Conservation (phyloP, 805 yeast species). For the Lipomyces yamanashiensis region DNA sequence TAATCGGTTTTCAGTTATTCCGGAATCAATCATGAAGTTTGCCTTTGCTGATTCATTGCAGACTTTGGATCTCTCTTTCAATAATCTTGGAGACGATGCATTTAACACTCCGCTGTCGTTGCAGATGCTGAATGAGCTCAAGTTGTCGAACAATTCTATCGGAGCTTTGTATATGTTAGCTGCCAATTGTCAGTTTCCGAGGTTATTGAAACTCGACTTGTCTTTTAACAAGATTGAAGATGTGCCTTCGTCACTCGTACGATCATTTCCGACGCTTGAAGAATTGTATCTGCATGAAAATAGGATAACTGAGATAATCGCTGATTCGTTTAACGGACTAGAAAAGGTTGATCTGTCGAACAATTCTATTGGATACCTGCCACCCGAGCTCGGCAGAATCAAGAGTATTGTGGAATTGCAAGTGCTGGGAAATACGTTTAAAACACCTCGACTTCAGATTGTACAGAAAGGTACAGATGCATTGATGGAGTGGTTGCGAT, state of each 20-base stretch:
- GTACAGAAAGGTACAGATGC: constrained; percentile 37
- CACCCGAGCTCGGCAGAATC: constrained; percentile 31
- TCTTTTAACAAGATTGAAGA: constrained; percentile 32
- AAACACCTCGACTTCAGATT: constrained; percentile 31
- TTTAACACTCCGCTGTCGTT: constrained; percentile 22
- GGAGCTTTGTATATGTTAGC: constrained; percentile 14
- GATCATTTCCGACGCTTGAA: constrained; percentile 28
- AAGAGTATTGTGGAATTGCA: constrained; percentile 30
- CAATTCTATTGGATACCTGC: constrained; percentile 30
- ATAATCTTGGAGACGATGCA: constrained; percentile 25
- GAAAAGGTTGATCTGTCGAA: constrained; percentile 33
- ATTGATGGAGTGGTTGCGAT: constrained; percentile 31
- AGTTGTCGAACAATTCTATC: constrained; percentile 28
- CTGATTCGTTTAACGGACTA: constrained; percentile 27
- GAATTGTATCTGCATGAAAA: constrained; percentile 34
- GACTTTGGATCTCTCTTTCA: constrained; percentile 28
- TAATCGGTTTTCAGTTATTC: constrained; percentile 25
- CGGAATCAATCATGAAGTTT: constrained; percentile 19
- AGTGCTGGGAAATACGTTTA: constrained; percentile 33
- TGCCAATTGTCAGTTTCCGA: constrained; percentile 24
- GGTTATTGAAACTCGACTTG: constrained; percentile 20
- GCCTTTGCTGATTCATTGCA: constrained; percentile 30
- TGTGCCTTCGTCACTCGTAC: constrained; percentile 24
- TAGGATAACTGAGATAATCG: constrained; percentile 22
- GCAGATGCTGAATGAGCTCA: constrained; percentile 12